Conservation (phyloP, 192 early-diverging fungal genomes). For the Gaertneriomyces sp. region DNA sequence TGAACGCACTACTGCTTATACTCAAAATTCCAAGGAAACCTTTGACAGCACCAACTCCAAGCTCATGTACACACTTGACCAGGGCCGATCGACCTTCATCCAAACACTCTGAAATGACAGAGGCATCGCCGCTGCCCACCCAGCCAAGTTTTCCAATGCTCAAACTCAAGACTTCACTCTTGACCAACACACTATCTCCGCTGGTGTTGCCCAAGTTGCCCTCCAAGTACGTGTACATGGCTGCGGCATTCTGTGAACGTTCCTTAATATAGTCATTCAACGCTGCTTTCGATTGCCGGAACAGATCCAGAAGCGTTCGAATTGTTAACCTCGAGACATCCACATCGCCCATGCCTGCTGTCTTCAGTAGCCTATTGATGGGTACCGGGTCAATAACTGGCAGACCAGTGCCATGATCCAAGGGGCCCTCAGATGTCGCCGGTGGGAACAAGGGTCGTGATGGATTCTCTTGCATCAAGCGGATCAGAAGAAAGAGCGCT, state of each 20-base stretch:
- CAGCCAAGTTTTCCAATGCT: slow-evolving; percentile 40
- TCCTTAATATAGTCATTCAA: slow-evolving; percentile 12
- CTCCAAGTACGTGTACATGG: neutral
- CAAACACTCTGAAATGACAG: slow-evolving; percentile 12
- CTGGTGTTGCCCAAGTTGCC: slow-evolving; percentile 6
- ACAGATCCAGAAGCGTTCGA: slow-evolving; percentile 5
- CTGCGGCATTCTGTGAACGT: slow-evolving; percentile 10
- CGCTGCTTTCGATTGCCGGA: slow-evolving; percentile 12
- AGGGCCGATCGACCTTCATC: slow-evolving; percentile 16
- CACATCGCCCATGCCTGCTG: slow-evolving; percentile 13
- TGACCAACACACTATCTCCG: slow-evolving; percentile 32
- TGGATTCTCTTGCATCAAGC: slow-evolving; percentile 23
- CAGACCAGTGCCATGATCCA: slow-evolving; percentile 31
- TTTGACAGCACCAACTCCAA: neutral
- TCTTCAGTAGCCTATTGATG: slow-evolving; percentile 18
- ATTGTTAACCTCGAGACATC: slow-evolving; percentile 15
- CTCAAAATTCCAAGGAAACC: no score
- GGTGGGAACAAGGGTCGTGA: slow-evolving; percentile 26
- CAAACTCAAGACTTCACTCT: slow-evolving; percentile 16
- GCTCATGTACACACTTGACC: slow-evolving; percentile 6
- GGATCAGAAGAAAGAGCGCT: slow-evolving; percentile 36
- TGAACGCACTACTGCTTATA: no score
- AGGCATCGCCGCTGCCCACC: slow-evolving; percentile 1
- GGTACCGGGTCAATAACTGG: slow-evolving; percentile 28
- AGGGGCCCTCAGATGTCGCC: neutral